phyloP scores from a whole-genome alignment of 441 rosid species.

The Adansonia rubrostipa region DNA sequence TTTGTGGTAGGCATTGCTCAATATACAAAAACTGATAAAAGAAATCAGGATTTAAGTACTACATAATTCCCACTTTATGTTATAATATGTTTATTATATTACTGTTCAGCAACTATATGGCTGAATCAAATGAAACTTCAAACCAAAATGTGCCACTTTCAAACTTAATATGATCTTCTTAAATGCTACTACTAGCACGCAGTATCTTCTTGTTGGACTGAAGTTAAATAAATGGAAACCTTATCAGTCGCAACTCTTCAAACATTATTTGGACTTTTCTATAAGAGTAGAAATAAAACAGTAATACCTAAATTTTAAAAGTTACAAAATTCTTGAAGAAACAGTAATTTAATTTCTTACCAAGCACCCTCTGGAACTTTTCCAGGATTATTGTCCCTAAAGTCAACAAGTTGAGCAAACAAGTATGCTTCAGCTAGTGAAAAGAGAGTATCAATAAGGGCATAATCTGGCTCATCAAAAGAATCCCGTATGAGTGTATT shows the following conservation, averaged over 20 bases:
- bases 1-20: slow-evolving; percentile 10
- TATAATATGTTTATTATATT: slow-evolving; percentile 7
- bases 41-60: background rate
- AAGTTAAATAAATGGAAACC: background rate
- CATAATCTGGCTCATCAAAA: slow-evolving; percentile 96
- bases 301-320: background rate
- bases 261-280: background rate
- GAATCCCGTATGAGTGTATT: slow-evolving; percentile 85
- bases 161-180: background rate
- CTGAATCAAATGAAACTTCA: background rate
- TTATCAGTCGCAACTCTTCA: background rate
- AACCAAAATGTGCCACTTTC: background rate
- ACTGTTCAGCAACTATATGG: background rate
- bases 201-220: background rate
- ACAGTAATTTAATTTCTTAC: slow-evolving; percentile 49
- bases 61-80: background rate
- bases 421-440: slow-evolving; percentile 95
- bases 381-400: slow-evolving; percentile 76
- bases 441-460: slow-evolving; percentile 93
- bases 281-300: background rate
- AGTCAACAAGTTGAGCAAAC: slow-evolving; percentile 97
- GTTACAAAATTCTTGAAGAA: background rate
- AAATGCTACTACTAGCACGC: background rate
- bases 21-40: slow-evolving; percentile 11
- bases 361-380: slow-evolving; percentile 58